These are phyloP conservation scores for Neonothopanus nambi DNA, from an alignment of 1,284 basidiomycete genomes.

Conservation along the genomic window DNA sequence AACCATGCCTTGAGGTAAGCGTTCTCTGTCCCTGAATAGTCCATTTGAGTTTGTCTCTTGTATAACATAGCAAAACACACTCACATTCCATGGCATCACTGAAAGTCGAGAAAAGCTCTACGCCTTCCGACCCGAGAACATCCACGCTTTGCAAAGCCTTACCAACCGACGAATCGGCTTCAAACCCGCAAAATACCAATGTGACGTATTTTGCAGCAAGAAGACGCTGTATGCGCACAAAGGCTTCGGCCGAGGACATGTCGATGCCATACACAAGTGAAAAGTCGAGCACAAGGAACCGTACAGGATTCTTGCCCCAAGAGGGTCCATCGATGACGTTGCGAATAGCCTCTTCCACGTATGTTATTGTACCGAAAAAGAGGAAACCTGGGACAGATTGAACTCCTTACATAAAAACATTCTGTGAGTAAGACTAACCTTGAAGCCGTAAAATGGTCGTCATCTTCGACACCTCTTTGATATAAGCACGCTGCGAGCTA, in stretches of 20 bases:
- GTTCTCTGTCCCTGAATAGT: constrained; percentile 79
- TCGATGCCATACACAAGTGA: constrained; percentile 88
- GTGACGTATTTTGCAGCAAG: constrained; percentile 77
- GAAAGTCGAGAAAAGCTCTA: constrained; percentile 83
- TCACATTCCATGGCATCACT: constrained; percentile 93
- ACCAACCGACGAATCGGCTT: constrained; percentile 61
- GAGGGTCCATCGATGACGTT: constrained; percentile 71
- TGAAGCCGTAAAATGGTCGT: constrained; percentile 90
- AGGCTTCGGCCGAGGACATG: constrained; percentile 94
- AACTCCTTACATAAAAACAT: not conserved
- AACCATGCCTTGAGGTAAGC: constrained; percentile 81
- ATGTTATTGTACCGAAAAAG: constrained; percentile 94
- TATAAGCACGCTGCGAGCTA: constrained; percentile 84
- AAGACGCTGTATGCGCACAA: constrained; percentile 88
- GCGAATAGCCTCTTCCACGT: constrained; percentile 83
- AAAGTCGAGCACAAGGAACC: constrained; percentile 89
- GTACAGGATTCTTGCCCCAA: constrained; percentile 82
- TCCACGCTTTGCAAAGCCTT: constrained; percentile 64
- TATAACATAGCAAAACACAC: constrained; percentile 27
- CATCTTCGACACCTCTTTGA: constrained; percentile 89
- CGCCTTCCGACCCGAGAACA: constrained; percentile 73
- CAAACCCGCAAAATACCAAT: constrained; percentile 88
- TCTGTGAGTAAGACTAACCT: constrained; percentile 42
- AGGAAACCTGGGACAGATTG: constrained; percentile 61
- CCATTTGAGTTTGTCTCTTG: not conserved